phyloP scores from a whole-genome alignment of 2,329 filamentous ascomycete genomes.

The Aspergillus chevalieri region DNA sequence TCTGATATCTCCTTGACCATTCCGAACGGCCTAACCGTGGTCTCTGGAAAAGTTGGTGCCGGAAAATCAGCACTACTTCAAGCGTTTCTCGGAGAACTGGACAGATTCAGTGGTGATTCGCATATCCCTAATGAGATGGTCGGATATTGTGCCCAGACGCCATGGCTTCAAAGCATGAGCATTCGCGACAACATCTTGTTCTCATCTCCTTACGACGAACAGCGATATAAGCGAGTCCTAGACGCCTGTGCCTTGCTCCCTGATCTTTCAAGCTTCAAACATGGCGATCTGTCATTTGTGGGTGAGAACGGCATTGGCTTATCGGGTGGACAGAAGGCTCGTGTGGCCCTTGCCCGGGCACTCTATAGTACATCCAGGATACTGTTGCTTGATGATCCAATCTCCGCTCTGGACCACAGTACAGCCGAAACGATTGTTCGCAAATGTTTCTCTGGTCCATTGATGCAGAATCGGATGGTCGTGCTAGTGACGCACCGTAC shows the following conservation, averaged over 20 bases:
- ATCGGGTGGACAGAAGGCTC: conserved; percentile 56
- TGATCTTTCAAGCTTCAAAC: conserved; percentile 57
- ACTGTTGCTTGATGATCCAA: conserved; percentile 53
- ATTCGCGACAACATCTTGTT: conserved; percentile 65
- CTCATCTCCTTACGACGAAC: conserved; percentile 61
- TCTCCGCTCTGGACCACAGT: conserved; percentile 58
- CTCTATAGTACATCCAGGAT: conserved; percentile 52
- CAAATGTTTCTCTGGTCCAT: conserved; percentile 50
- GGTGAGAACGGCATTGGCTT: conserved; percentile 58
- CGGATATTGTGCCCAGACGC: conserved; percentile 60
- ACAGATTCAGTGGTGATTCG: conserved; percentile 47
- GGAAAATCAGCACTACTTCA: conserved; percentile 59
- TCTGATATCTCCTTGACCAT: conserved; percentile 51
- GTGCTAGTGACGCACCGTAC: conserved; percentile 61
- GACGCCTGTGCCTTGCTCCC: conserved; percentile 57
- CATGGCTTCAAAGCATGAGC: conserved; percentile 65
- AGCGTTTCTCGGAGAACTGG: conserved; percentile 54
- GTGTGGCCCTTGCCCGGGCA: conserved; percentile 56
- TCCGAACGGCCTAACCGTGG: conserved; percentile 51
- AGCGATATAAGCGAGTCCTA: conserved; percentile 62
- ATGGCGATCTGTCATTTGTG: conserved; percentile 57
- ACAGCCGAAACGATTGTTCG: conserved; percentile 57
- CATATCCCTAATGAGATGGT: conserved; percentile 51
- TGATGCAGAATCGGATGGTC: conserved; percentile 49
- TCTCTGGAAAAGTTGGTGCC: conserved; percentile 58